Evolutionary conservation across 495 filamentous ascomycete genomes (phyloP).

Genomic region (Penicillium manginii): DNA sequence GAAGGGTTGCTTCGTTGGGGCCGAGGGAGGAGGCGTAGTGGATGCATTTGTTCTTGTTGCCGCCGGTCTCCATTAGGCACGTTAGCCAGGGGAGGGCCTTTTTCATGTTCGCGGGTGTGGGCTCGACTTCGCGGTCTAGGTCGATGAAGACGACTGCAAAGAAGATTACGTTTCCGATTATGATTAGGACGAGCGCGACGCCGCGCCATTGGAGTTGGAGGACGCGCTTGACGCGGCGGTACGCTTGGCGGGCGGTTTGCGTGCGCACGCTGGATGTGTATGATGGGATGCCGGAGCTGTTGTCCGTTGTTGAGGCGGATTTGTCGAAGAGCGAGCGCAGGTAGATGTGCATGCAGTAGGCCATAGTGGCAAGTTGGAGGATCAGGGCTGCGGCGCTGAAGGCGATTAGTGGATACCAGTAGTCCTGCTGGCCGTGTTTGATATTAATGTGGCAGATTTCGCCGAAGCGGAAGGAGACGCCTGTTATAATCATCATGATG

Average conservation of each 20-base stretch:
- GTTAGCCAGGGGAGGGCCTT: constrained; percentile 68
- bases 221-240: constrained; percentile 80
- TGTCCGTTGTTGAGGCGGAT: constrained; percentile 59
- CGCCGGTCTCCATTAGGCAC: constrained; percentile 63
- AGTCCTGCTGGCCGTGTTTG: constrained; percentile 73
- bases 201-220: constrained; percentile 95
- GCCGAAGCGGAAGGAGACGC: constrained; percentile 93
- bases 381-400: constrained; percentile 78
- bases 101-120: constrained; percentile 53
- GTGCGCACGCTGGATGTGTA: constrained; percentile 80
- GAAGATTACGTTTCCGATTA: constrained; percentile 87
- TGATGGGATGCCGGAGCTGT: constrained; percentile 74
- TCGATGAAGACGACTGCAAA: constrained; percentile 89
- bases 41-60: constrained; percentile 69
- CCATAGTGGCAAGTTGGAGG: constrained; percentile 83
- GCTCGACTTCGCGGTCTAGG: constrained; percentile 69
- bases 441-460: constrained; percentile 92
- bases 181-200: constrained; percentile 82
- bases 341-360: constrained; percentile 94
- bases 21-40: constrained; percentile 48
- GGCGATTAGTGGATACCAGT: constrained; percentile 87
- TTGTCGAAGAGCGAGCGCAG: constrained; percentile 78
- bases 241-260: constrained; percentile 84
- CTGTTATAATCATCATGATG: constrained; percentile 79
- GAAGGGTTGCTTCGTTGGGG: constrained; percentile 74